A percentile compares a stretch with the other conserved stretches of the same genome.
Conservation (phyloP, 2,329 filamentous ascomycete genomes). For the Pezicula neosporulosa region DNA sequence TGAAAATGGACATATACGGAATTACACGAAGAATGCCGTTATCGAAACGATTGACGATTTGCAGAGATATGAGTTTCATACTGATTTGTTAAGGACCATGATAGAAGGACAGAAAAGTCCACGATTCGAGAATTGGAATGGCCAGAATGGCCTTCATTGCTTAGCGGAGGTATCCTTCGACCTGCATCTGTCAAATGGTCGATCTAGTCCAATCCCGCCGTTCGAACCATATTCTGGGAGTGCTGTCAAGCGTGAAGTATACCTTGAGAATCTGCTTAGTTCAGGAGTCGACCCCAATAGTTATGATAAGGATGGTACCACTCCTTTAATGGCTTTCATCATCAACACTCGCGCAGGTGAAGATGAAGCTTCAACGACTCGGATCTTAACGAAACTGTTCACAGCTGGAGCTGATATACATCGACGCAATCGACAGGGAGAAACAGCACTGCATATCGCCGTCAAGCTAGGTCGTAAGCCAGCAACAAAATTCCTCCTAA, state of each 20-base stretch:
- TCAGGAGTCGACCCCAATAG: constrained; percentile 45
- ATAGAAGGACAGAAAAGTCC: constrained; percentile 10
- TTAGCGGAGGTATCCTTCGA: constrained; percentile 46
- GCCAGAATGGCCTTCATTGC: constrained; percentile 55
- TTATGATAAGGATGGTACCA: constrained; percentile 48
- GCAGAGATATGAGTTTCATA: too few relatives aligned
- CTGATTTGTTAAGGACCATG: too few relatives aligned
- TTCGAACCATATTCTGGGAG: constrained; percentile 20
- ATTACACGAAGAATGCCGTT: too few relatives aligned
- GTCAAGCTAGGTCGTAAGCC: constrained; percentile 9
- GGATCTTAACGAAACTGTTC: constrained; percentile 5
- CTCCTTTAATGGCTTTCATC: constrained; percentile 53
- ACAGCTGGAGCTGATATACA: constrained; percentile 8
- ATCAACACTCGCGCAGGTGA: constrained; percentile 47
- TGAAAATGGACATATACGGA: too few relatives aligned
- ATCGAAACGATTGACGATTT: too few relatives aligned
- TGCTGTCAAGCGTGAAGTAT: background rate
- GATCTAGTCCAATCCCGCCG: too few relatives aligned
- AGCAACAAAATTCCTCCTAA: constrained; percentile 4
- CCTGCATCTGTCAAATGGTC: constrained; percentile 24
- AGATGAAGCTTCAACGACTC: constrained; percentile 35
- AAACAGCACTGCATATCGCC: constrained; percentile 16
- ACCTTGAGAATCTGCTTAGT: background rate
- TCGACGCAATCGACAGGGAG: constrained; percentile 8
- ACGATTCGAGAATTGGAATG: constrained; percentile 37